A percentile compares a stretch with the other conserved stretches of the same genome.
phyloP scores from a whole-genome alignment of 1,139 yeast genomes.

The Yamadazyma pseudoaaseri region DNA sequence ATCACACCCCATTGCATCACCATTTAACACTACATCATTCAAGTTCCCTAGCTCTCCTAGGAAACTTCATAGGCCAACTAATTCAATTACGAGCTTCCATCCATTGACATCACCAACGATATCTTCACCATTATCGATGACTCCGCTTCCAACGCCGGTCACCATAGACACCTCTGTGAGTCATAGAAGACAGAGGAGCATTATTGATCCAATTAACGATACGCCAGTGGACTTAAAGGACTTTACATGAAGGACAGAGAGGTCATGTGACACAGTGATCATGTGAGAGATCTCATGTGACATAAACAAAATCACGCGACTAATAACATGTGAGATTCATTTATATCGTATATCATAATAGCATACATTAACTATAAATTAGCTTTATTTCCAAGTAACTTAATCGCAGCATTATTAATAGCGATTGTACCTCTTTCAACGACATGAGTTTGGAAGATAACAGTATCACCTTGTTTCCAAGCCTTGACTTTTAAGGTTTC shows the following conservation, averaged over 20 bases:
- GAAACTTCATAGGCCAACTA: conserved; percentile 1
- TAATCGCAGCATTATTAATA: conserved; percentile 86
- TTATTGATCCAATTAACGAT: conserved; percentile 42
- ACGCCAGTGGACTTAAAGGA: conserved; percentile 42
- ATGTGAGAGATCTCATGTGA: too few relatives aligned
- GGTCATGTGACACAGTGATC: too few relatives aligned
- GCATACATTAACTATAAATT: conserved; percentile 27
- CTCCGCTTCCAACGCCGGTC: conserved; percentile 34
- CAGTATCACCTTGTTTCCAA: conserved; percentile 73
- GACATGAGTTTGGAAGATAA: conserved; percentile 81
- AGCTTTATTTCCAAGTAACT: conserved; percentile 48
- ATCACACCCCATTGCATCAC: neutral
- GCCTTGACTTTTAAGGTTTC: conserved; percentile 80
- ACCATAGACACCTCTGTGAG: conserved; percentile 24
- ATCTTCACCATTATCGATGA: conserved; percentile 36
- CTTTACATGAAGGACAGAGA: conserved; percentile 15
- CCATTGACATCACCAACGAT: conserved; percentile 26
- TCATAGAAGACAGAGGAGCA: conserved; percentile 14
- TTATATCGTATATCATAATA: too few relatives aligned
- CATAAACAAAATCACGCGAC: too few relatives aligned
- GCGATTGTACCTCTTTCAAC: conserved; percentile 79
- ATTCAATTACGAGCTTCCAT: conserved; percentile 4
- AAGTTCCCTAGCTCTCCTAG: conserved; percentile 1
- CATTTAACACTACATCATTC: neutral
- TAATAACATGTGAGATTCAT: too few relatives aligned